Evolutionary conservation across 176 grass and related monocot genomes (phyloP), one percentile per base, ranked within the genome.

Genomic region (Ensete ventricosum): DNA sequence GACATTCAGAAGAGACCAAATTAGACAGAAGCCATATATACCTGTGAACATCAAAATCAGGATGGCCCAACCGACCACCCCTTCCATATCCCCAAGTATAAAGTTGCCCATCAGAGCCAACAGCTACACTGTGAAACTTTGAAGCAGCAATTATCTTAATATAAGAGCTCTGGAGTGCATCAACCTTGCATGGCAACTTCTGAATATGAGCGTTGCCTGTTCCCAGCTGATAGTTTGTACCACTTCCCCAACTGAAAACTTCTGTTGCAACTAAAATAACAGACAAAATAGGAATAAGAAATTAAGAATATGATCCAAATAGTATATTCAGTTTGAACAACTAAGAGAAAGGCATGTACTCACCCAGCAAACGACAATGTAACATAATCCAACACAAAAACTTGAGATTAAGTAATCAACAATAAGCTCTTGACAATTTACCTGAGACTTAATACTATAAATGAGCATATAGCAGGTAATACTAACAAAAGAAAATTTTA

Each of bases 161-260:
- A 74, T 81, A 83, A 67, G 86, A 94, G 11, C 84, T 86, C 80
- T 94, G 95, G 82, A 99, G 77, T 70, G 81, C 83, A 81, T 99
- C 95, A 82, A 99, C 91, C 89, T 99, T 99, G 84, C 95, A 99
- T 78, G 95, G 95, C 62, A 94, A 67, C 84, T 91, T 99, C 80
- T 99, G 95, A 69, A 94, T 94, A 76, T 99, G 95, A 74, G 95
- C 86, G 78, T 99, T 99, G 69, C 95, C 95, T 8, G 90, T 99
- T 77, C 95, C 95, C 62, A 99, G 82, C 78, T 99, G 95, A 87
- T 91, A 99, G 74, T 99, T 99, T 53, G 95, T 94, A 34, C 95
- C 95, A 82, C 95, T 99, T 86, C 95, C 95, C 95, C 91, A 99
- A 78, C 95, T 94, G 81, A 89, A 94, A 50, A 99, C 90, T 86